Percentiles rank a stretch among this genome's conserved stretches.
phyloP scores from a whole-genome alignment of 2,329 filamentous ascomycete genomes.

The Cryphonectria carpinicola region DNA sequence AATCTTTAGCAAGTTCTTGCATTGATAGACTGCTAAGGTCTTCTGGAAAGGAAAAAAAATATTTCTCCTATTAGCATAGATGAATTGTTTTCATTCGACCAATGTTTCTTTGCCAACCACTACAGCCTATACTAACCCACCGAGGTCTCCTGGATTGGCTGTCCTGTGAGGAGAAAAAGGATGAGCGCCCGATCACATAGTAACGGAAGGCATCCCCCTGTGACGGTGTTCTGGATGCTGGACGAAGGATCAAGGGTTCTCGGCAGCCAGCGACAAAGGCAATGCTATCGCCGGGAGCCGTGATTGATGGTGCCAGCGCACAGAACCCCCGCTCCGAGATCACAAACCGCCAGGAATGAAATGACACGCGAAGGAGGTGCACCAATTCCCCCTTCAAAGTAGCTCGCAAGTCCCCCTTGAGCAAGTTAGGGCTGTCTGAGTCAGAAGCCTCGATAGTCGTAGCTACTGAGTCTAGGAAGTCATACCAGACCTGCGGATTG shows the following conservation, averaged over 20 bases:
- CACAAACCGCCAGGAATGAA: background rate
- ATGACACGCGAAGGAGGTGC: fast-evolving
- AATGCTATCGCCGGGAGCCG: background rate
- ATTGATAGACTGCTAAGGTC: background rate
- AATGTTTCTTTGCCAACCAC: background rate
- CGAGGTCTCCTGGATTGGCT: background rate
- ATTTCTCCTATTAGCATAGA: background rate
- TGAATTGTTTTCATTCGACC: background rate
- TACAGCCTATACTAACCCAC: background rate
- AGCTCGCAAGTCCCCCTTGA: background rate
- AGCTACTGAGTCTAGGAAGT: background rate
- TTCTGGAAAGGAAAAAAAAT: no score
- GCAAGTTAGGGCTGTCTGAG: background rate
- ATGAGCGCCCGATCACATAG: background rate
- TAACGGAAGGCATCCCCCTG: background rate
- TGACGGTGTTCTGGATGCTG: background rate
- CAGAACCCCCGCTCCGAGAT: background rate
- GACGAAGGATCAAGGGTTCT: background rate
- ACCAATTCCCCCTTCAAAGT: background rate
- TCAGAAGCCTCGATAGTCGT: background rate
- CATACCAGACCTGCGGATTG: background rate
- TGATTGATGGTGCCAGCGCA: background rate
- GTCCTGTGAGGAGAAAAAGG: background rate
- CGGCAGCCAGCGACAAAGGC: background rate
- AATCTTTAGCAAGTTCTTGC: no score